These are phyloP conservation scores for Blastomyces gilchristii DNA, from an alignment of 2,329 filamentous ascomycete species.

Conservation along the genomic window DNA sequence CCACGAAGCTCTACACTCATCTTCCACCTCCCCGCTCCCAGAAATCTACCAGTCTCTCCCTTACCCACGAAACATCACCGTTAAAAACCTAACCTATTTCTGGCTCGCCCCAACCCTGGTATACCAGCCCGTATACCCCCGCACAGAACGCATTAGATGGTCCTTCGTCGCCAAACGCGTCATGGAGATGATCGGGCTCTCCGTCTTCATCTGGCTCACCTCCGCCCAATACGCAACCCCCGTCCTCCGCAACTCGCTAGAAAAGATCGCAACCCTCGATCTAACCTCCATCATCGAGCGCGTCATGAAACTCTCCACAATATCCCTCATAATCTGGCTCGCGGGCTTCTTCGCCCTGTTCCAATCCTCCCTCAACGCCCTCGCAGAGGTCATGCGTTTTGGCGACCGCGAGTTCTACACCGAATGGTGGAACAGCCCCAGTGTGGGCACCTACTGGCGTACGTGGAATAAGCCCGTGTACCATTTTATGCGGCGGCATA, in stretches of 20 bases:
- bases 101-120: conserved; percentile 96
- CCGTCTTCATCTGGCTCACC: conserved; percentile 88
- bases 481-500: conserved; percentile 88
- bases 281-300: conserved; percentile 75
- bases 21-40: conserved; percentile 57
- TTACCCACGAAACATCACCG: conserved; percentile 83
- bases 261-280: conserved; percentile 74
- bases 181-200: conserved; percentile 64
- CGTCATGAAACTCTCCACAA: conserved; percentile 88
- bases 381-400: conserved; percentile 83
- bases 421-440: conserved; percentile 95
- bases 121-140: conserved; percentile 93
- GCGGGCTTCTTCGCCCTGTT: conserved; percentile 96
- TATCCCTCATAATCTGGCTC: conserved; percentile 92
- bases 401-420: conserved; percentile 92
- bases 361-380: conserved; percentile 80
- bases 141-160: conserved; percentile 73
- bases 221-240: conserved; percentile 91
- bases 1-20: conserved; percentile 76
- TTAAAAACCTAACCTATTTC: conserved; percentile 83
- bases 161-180: conserved; percentile 74
- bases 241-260: conserved; percentile 76
- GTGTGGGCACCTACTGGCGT: conserved; percentile 81
- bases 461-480: conserved; percentile 98
- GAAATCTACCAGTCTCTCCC: conserved; percentile 73